Base-by-base conservation (phyloP, 2,329 filamentous ascomycete species). In the Ophiostoma angusticollis region DNA sequence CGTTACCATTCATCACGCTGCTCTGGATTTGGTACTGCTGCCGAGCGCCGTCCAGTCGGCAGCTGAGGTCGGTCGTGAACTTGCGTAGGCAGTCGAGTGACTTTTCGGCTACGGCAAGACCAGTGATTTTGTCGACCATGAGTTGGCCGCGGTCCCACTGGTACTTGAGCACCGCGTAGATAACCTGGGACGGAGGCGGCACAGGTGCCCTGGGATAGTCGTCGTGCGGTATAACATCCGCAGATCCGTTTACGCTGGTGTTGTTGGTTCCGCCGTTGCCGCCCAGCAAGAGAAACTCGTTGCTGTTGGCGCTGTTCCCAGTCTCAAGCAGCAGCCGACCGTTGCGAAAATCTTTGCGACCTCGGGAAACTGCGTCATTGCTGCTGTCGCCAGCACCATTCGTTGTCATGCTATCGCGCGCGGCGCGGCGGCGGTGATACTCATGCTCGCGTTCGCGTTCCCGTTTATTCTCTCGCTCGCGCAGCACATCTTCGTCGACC, bases 161-260 rank as follows among this genome's bases (percentile, higher is more conserved):
- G 57, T 85, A 98, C 59, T 98, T 99, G 60, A 95, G 78, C 16
- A 93, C 80, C n/a, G 91, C 89, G 57, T 98, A 99, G 24, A 85
- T 81, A 35, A 98, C 84, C 44, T 89, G 84, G 19, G 89, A 83
- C 1, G 53, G 77, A 55, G 40, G 54, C 41, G 39, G 47, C 9
- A 27, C 11, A 5, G 40, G 39, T 22, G 37, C 28, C 13, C 35
- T 37, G 7, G 39, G 41, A 30, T 43, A 41, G 25, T 49, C 47
- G 31, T 45, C 45, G 37, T 39, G 14, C 5, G 14, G 21, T 8
- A n/a, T n/a, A n/a, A n/a, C 21, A 6, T 13, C 31, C 22, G 31
- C 13, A 33, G 13, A 13, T 5, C 4, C 12, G n/a, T n/a, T n/a
- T n/a, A 22, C 31, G 13, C 16, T 33, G 16, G 29, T 24, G 27